These are phyloP conservation scores for Phaeosphaeria sp. DNA, from an alignment of 2,329 filamentous ascomycete species.

Conservation along the genomic window DNA sequence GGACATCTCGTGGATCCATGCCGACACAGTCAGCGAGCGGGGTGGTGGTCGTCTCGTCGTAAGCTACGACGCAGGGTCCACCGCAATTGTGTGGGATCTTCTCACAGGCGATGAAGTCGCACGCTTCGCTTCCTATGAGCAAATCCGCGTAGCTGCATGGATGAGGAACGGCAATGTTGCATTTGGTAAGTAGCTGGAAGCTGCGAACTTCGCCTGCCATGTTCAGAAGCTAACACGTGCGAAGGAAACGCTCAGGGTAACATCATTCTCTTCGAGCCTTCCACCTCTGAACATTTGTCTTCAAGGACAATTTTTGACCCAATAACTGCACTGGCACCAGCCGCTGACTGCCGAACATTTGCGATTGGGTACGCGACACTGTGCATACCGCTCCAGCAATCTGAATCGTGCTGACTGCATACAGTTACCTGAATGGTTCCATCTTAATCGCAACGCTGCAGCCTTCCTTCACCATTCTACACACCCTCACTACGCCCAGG, in stretches of 20 bases:
- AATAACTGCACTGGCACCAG: conserved; percentile 90
- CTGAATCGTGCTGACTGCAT: conserved; percentile 21
- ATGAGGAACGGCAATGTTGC: conserved; percentile 97
- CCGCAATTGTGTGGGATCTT: conserved; percentile 95
- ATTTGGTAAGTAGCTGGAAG: conserved; percentile 74
- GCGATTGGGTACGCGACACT: conserved; percentile 79
- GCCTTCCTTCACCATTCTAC: conserved; percentile 90
- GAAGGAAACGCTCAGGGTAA: conserved; percentile 90
- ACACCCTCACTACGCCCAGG: conserved; percentile 85
- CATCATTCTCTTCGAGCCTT: conserved; percentile 92
- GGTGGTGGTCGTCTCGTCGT: conserved; percentile 86
- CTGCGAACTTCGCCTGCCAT: conserved; percentile 7
- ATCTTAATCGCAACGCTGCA: conserved; percentile 88
- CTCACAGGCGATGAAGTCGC: conserved; percentile 89
- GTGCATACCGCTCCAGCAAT: neutral
- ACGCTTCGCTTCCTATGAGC: conserved; percentile 90
- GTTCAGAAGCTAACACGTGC: conserved; percentile 15
- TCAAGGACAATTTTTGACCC: conserved; percentile 92
- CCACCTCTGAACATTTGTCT: conserved; percentile 90
- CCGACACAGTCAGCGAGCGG: conserved; percentile 88
- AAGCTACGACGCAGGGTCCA: conserved; percentile 90
- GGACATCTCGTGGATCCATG: conserved; percentile 81
- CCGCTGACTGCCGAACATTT: conserved; percentile 89
- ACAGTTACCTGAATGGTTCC: conserved; percentile 91
- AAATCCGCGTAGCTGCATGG: conserved; percentile 85